Base-by-base conservation (phyloP, 805 yeast species). In the Maudiozyma bulderi region DNA sequence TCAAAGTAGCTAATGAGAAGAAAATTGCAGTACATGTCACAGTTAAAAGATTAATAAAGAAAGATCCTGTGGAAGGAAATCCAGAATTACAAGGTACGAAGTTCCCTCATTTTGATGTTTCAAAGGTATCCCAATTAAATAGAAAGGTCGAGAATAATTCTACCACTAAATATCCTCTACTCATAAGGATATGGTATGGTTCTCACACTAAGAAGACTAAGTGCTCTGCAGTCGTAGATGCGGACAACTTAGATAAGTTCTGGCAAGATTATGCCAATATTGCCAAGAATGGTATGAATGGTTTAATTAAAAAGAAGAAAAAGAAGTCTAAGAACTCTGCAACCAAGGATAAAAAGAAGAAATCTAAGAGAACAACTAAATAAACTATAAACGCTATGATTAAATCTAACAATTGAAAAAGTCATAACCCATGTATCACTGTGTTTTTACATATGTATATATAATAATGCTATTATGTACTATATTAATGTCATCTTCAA, bases 261-360 rank as follows among this genome's bases (percentile, higher is more conserved):
- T 90, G 96, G 96, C 64, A 66, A 41, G 81, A 80, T 29, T 90
- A 89, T 66, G 68, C 86, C 1, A 80, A 78, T 41, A 77, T 77
- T 0, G 72, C 89, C 49, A 89, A 86, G 62, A 61, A 72, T 26
- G 90, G 93, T 5, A 79, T 86, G 65, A 70, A 70, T 3, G 96
- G 95, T 1, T 73, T 90, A 64, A 77, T 80, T 61, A 86, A 84
- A 76, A 88, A 86, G 71, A 87, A 85, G 51, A 87, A 86, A 73
- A 77, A 75, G 70, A 81, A 78, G 70, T 73, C 75, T 62, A 74
- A 73, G 68, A 54, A 72, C 64, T 63, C 65, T 41, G 40, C 47
- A 14, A 13, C 43, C 4, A 54, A 50, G 30, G 38, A 43, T 26
- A 38, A 44, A 13, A 46, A 49, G 44, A 45, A 47, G 38, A 52